Conservation (phyloP, 352 stramenopile species). For the Saprolegnia parasitica region DNA sequence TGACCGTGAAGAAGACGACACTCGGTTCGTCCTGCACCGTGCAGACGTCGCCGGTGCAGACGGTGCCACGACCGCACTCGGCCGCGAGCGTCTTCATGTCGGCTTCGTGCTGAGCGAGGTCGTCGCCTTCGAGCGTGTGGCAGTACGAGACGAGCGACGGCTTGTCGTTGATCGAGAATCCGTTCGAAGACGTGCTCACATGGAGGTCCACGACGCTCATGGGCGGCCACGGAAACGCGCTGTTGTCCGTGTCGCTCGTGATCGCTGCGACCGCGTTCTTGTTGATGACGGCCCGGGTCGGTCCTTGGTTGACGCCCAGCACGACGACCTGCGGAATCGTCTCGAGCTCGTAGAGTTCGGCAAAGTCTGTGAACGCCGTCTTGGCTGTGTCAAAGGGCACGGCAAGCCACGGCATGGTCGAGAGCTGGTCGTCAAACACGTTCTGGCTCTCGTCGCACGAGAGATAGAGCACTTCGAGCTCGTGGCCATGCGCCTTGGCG, state of each 20-base stretch:
- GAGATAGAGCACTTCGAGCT: constrained; percentile 9
- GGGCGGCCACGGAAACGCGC: constrained; percentile 16
- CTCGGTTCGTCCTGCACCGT: constrained; percentile 10
- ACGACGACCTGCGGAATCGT: constrained; percentile 22
- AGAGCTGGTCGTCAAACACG: neutral
- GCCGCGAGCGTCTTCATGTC: neutral
- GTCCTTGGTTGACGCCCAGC: constrained; percentile 6
- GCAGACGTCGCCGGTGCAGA: constrained; percentile 21
- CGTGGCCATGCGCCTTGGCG: constrained; percentile 7
- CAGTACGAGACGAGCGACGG: constrained; percentile 14
- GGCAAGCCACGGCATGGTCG: constrained; percentile 26
- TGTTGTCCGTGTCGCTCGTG: neutral
- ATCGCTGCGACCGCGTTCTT: constrained; percentile 17
- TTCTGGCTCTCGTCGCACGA: neutral
- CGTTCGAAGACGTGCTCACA: neutral
- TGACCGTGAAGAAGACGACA: constrained; percentile 25
- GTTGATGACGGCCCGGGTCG: constrained; percentile 17
- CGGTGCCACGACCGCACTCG: neutral
- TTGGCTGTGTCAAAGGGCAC: constrained; percentile 21
- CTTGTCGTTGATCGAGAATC: constrained; percentile 24
- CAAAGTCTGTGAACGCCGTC: neutral
- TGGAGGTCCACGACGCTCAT: constrained; percentile 17
- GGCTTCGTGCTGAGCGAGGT: neutral
- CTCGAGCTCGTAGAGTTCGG: constrained; percentile 17
- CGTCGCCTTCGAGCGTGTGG: neutral